Evolutionary conservation across 305 asterid species (phyloP).

Genomic region (Plantago coronopus): DNA sequence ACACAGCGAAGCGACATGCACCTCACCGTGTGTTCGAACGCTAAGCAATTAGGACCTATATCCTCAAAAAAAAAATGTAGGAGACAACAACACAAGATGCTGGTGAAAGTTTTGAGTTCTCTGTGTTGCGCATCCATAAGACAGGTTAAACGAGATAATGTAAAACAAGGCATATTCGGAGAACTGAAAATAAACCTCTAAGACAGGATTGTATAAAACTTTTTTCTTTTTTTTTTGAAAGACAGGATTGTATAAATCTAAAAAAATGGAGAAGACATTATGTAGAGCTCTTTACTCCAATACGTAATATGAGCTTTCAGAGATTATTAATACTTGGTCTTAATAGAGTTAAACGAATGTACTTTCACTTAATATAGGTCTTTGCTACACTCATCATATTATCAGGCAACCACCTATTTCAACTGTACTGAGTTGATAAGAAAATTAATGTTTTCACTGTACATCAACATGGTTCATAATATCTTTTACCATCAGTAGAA

Average conservation of each 20-base stretch:
- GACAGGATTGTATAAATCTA: background rate
- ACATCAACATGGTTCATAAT: background rate
- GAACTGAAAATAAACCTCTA: background rate
- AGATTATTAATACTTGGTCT: no score
- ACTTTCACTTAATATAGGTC: no score
- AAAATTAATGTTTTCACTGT: no score
- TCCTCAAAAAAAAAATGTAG: background rate
- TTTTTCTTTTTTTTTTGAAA: no score
- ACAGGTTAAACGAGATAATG: background rate
- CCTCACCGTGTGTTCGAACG: background rate
- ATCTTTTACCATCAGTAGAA: conserved; percentile 21
- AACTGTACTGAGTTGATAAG: no score
- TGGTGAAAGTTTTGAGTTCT: background rate
- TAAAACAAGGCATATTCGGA: background rate
- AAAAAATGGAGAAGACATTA: background rate
- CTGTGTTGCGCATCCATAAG: background rate
- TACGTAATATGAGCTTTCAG: no score
- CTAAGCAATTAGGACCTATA: conserved; percentile 8
- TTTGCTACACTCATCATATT: no score
- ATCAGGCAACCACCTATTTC: no score
- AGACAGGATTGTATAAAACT: background rate
- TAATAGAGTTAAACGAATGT: no score
- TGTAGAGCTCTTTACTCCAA: background rate
- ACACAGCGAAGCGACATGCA: conserved; percentile 10
- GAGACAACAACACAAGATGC: background rate